A percentile compares a stretch with the other conserved stretches of the same genome.
These are phyloP conservation scores for Colletotrichum godetiae DNA, from an alignment of 2,329 filamentous ascomycete genomes.

Conservation along the genomic window DNA sequence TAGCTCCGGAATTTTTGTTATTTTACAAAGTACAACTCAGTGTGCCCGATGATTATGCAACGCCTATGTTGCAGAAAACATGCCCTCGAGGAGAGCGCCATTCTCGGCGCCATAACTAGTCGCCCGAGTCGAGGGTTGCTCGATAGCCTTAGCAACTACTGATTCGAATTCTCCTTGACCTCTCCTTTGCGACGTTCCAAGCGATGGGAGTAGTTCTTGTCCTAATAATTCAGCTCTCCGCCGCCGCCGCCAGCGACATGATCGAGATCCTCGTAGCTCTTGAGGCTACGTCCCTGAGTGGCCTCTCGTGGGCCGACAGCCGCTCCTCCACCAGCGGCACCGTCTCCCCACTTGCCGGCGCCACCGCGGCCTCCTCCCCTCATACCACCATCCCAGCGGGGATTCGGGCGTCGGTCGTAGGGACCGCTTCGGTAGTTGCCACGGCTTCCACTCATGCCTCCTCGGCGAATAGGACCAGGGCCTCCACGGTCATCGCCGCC, in stretches of 20 bases:
- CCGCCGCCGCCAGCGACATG: slow-evolving; percentile 80
- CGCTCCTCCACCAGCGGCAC: slow-evolving; percentile 76
- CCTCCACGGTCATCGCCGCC: slow-evolving; percentile 67
- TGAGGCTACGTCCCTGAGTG: slow-evolving; percentile 90
- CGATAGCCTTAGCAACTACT: neutral
- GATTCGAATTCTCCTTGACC: neutral
- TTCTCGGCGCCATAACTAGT: neutral
- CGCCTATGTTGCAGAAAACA: slow-evolving; percentile 1
- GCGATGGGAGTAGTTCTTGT: slow-evolving; percentile 16
- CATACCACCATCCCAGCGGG: slow-evolving; percentile 62
- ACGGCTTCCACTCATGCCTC: slow-evolving; percentile 63
- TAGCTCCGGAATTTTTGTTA: slow-evolving; percentile 27
- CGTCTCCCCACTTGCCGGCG: slow-evolving; percentile 76
- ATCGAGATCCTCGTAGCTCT: slow-evolving; percentile 98
- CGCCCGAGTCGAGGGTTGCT: neutral
- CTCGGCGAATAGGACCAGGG: slow-evolving; percentile 75
- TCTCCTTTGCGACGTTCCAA: neutral
- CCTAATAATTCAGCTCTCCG: slow-evolving; percentile 90
- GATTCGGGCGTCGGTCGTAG: slow-evolving; percentile 76
- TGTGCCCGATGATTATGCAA: slow-evolving; percentile 16
- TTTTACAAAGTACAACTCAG: slow-evolving; percentile 30
- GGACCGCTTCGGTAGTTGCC: slow-evolving; percentile 75
- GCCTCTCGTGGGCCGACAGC: slow-evolving; percentile 90
- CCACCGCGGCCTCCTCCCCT: slow-evolving; percentile 62
- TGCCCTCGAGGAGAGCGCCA: neutral